These are phyloP conservation scores for Grosmannia serpens DNA, from an alignment of 2,329 filamentous ascomycete species.

Conservation along the genomic window DNA sequence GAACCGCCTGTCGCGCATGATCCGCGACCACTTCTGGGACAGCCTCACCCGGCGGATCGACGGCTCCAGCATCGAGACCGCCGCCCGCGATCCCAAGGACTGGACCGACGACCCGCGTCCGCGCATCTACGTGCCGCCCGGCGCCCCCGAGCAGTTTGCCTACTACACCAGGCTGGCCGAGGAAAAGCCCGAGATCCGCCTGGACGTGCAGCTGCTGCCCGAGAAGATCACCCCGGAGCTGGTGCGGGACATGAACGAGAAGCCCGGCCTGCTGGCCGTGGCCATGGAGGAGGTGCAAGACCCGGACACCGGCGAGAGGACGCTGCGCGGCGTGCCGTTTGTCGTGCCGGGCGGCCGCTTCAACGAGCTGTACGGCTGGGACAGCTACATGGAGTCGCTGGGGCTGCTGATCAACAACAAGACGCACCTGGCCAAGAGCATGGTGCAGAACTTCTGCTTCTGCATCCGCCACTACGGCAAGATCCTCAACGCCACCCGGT, in stretches of 20 bases:
- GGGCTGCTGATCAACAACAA: conserved; percentile 79
- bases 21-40: conserved; percentile 87
- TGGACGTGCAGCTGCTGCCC: conserved; percentile 75
- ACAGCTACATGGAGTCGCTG: conserved; percentile 96
- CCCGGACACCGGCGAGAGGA: conserved; percentile 54
- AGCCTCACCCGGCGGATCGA: conserved; percentile 84
- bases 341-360: conserved; percentile 96
- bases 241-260: conserved; percentile 72
- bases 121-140: conserved; percentile 79
- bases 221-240: conserved; percentile 69
- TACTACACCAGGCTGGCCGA: conserved; percentile 77
- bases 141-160: conserved; percentile 75
- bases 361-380: conserved; percentile 98
- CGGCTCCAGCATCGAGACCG: conserved; percentile 72
- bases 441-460: conserved; percentile 96
- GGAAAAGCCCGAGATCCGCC: conserved; percentile 67
- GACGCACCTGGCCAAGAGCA: conserved; percentile 78
- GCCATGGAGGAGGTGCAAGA: conserved; percentile 72
- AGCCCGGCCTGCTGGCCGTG: conserved; percentile 79
- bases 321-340: conserved; percentile 73
- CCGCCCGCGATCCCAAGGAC: conserved; percentile 85
- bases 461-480: conserved; percentile 98
- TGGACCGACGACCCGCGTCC: conserved; percentile 85
- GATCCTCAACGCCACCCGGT: conserved; percentile 91
- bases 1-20: conserved; percentile 72